Conservation (phyloP, 2,329 filamentous ascomycete genomes). For the Teratosphaeria nubilosa region DNA sequence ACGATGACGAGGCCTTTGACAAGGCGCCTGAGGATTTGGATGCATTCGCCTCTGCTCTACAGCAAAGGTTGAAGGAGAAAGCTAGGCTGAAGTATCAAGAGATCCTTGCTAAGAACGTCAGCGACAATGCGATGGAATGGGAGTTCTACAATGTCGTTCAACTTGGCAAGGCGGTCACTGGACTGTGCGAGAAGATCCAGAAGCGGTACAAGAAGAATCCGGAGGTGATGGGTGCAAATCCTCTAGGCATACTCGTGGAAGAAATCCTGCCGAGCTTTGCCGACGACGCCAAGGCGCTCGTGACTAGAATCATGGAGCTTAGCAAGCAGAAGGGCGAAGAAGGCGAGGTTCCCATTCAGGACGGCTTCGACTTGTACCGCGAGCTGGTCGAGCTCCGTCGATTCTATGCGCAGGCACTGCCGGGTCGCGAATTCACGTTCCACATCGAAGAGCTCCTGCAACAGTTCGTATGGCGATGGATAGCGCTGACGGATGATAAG, state of each 20-base stretch:
- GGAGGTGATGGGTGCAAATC: conserved; percentile 69
- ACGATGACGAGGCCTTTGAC: conserved; percentile 65
- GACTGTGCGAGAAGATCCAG: conserved; percentile 76
- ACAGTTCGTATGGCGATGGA: conserved; percentile 94
- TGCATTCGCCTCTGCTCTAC: conserved; percentile 61
- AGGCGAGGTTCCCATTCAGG: conserved; percentile 73
- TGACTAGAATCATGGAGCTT: conserved; percentile 67
- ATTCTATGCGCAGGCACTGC: conserved; percentile 68
- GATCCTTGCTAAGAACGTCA: conserved; percentile 70
- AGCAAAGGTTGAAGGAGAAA: conserved; percentile 61
- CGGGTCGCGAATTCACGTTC: conserved; percentile 67
- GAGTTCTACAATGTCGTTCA: conserved; percentile 84
- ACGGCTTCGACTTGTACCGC: conserved; percentile 88
- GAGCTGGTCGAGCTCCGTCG: conserved; percentile 76
- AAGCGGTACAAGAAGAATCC: conserved; percentile 86
- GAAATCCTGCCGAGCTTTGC: conserved; percentile 86
- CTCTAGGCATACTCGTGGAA: conserved; percentile 62
- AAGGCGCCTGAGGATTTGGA: conserved; percentile 59
- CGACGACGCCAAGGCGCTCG: conserved; percentile 75
- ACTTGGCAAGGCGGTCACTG: conserved; percentile 75
- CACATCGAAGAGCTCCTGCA: conserved; percentile 77
- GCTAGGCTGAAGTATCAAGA: conserved; percentile 71
- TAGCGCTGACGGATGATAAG: conserved; percentile 66
- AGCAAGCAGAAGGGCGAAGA: conserved; percentile 61
- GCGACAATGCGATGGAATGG: conserved; percentile 72